A percentile compares a stretch with the other conserved stretches of the same genome.
Evolutionary conservation across 192 early-diverging fungal species (phyloP).

Genomic region (Spinellus fusiger): DNA sequence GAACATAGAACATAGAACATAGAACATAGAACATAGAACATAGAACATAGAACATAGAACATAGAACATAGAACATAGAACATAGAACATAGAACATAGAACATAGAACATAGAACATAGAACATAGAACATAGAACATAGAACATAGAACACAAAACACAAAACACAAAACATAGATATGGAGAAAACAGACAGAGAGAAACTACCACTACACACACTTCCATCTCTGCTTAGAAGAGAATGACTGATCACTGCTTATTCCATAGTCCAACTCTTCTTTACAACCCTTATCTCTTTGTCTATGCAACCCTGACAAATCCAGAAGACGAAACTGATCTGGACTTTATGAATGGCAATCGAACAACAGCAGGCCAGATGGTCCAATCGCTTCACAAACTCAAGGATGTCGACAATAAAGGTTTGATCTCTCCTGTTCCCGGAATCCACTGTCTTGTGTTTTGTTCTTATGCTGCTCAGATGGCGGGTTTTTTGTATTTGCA

Average conservation of each 20-base stretch:
- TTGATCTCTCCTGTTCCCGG: background rate
- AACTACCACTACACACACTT: too few relatives aligned
- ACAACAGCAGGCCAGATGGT: slow-evolving; percentile 94
- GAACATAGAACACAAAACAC: too few relatives aligned
- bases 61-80: too few relatives aligned
- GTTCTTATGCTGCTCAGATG: slow-evolving; percentile 38
- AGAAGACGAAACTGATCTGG: slow-evolving; percentile 72
- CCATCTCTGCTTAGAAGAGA: slow-evolving; percentile 3
- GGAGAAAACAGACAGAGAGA: too few relatives aligned
- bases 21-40: too few relatives aligned
- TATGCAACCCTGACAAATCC: slow-evolving; percentile 80
- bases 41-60: too few relatives aligned
- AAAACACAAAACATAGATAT: too few relatives aligned
- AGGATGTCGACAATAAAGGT: slow-evolving; percentile 69
- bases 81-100: too few relatives aligned
- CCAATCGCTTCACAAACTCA: slow-evolving; percentile 81
- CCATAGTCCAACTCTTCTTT: slow-evolving; percentile 33
- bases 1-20: too few relatives aligned
- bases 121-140: too few relatives aligned
- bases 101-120: too few relatives aligned
- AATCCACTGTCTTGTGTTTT: background rate
- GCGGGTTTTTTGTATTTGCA: slow-evolving; percentile 93
- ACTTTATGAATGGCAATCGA: slow-evolving; percentile 82
- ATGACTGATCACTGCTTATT: background rate
- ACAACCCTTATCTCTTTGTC: slow-evolving; percentile 93